A percentile compares a stretch with the other conserved stretches of the same genome.
phyloP scores from a whole-genome alignment of 345 rosid genomes.

The Murraya koenigii region DNA sequence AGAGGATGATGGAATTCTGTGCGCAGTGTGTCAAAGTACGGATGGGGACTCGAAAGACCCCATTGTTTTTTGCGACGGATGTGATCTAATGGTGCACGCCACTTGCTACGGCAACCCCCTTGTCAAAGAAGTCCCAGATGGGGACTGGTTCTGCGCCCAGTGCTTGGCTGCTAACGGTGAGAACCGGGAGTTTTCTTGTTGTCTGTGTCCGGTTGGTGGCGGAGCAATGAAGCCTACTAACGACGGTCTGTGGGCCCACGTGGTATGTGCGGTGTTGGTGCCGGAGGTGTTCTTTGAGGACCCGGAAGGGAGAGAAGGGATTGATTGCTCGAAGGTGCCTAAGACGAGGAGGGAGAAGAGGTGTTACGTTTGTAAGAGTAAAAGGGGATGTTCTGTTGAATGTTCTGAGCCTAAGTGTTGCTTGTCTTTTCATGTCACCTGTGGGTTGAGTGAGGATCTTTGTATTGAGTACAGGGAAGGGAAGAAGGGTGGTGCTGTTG shows the following conservation, averaged over 20 bases:
- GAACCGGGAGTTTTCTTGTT: conserved; percentile 36
- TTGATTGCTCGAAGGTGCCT: conserved; percentile 60
- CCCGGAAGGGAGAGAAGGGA: conserved; percentile 80
- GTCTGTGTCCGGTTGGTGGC: conserved; percentile 54
- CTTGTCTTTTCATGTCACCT: conserved; percentile 75
- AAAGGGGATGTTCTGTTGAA: conserved; percentile 67
- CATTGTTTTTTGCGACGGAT: conserved; percentile 93
- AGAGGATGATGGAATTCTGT: conserved; percentile 77
- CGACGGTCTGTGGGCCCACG: conserved; percentile 74
- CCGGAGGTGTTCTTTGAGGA: conserved; percentile 89
- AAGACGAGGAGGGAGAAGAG: conserved; percentile 55
- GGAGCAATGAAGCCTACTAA: conserved; percentile 67
- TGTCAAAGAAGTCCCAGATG: conserved; percentile 64
- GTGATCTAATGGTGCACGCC: conserved; percentile 89
- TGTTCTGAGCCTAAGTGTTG: conserved; percentile 85
- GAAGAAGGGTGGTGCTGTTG: conserved; percentile 61
- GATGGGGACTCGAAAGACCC: conserved; percentile 93
- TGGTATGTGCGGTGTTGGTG: conserved; percentile 71
- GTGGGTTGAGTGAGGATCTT: conserved; percentile 75
- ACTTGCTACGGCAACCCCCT: conserved; percentile 87
- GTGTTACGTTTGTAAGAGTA: conserved; percentile 61
- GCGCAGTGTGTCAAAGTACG: conserved; percentile 84
- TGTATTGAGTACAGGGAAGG: conserved; percentile 75
- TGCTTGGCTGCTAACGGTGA: conserved; percentile 31
- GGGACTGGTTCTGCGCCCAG: conserved; percentile 74